Base-by-base conservation (phyloP, 768 basidiomycete genomes). In the Wakefieldia striispora region DNA sequence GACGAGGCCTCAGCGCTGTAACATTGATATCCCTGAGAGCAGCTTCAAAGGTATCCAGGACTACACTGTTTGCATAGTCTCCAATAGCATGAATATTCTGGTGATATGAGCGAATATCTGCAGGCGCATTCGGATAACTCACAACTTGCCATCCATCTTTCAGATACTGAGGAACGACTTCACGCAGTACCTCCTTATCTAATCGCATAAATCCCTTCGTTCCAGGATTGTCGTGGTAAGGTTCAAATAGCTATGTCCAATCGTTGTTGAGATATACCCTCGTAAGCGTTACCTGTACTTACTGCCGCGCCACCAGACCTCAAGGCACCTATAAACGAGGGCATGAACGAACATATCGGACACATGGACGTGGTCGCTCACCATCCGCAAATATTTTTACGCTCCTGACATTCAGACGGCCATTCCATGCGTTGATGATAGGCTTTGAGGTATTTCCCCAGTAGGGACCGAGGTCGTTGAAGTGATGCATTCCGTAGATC, bases 141-240 rank as follows among this genome's bases (percentile, higher is more conserved):
- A 92, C 92, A 53, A 92, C 89, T 76, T 95, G 91, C 91, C 92
- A 95, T 3, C 86, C 88, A 65, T 90, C 87, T 39, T 76, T 72
- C 54, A 94, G 65, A 67, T 88, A 94, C 48, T 73, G 76, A 6
- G 81, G 80, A 48, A 94, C 82, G 19, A 84, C 72, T 27, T 79
- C 71, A 36, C 75, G 75, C 40, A 95, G 75, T 35, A 80, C 70
- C 4, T 86, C 76, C 12, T 83, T 71, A 19, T 80, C 75, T 16
- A 83, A 73, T 43, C 91, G 79, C 83, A 97, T 82, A 63, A 89
- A 83, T 2, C 93, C 94, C 21, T 72, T 79, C 19, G 85, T 87
- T 12, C 73, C 72, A 12, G 88, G 86, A 59, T 87, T 83, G 65
- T 94, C 89, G 3, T 81, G 71, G 61, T 95, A 95, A 1, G 89